Base-by-base conservation (phyloP, 495 filamentous ascomycete genomes). In the Cryomyces minteri region DNA sequence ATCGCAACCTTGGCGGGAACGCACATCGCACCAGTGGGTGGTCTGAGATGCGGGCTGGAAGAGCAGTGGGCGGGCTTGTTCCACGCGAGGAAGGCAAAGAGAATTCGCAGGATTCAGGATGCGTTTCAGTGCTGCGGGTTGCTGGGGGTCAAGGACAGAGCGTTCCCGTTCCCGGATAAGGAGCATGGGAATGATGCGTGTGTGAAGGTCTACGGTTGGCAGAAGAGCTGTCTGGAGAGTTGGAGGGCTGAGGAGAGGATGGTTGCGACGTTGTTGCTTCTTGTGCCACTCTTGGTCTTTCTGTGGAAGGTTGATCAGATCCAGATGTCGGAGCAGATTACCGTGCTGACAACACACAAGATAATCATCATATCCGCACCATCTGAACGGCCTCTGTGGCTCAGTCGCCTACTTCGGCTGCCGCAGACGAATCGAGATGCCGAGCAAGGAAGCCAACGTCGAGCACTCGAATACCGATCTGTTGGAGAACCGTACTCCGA, bases 41-140 rank as follows among this genome's bases (percentile, higher is more conserved):
- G 62, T 31, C 58, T 74, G 9, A 46, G 58, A 18, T 81, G 76
- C 49, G 54, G 58, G 6, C 66, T 84, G 5, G 57, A 76, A 5
- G 48, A 61, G 28, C 56, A 57, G 25, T 85, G 80, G 79, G 53
- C 61, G 39, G 28, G 37, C 2, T 51, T 77, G 44, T 82, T 67
- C 48, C 50, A 48, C 0, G 32, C 43, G 0, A 70, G 76, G 49
- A 56, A 80, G 44, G 63, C 47, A 0, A 54, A 62, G 12, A 55
- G 63, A 7, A 75, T 85, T 44, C 59, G 70, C 41, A 41, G 57
- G 6, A 79, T 85, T 48, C 79, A 85, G 46, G 74, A 83, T 55
- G 50, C 61, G 0, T 67, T 82, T 36, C 52, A 67, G 6, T 85
- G 80, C 58, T 85, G 80, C 48, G 80, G 80, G 3, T 61, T 80